Evolutionary conservation across 495 filamentous ascomycete genomes (phyloP).

Genomic region (Achaetomiella virescens): DNA sequence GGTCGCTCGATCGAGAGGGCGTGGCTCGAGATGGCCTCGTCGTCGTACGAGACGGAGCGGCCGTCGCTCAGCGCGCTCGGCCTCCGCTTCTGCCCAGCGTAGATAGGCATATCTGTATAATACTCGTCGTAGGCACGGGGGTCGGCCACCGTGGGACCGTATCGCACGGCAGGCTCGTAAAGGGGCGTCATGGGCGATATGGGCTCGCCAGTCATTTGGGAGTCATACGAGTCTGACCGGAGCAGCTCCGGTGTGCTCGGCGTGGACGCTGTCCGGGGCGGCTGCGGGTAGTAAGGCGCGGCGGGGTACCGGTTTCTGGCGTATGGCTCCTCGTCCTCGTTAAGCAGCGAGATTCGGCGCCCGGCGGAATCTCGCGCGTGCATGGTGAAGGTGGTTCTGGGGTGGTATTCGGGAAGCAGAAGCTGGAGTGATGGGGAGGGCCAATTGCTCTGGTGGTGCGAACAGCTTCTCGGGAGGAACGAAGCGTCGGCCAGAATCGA

Average conservation of each 20-base stretch:
- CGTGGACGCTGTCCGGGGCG: conserved; percentile 31
- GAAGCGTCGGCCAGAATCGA: no score
- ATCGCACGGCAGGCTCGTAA: conserved; percentile 31
- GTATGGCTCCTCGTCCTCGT: conserved; percentile 38
- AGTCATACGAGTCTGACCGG: conserved; percentile 51
- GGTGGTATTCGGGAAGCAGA: no score
- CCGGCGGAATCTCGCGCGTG: conserved; percentile 45
- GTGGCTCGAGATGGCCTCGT: conserved; percentile 18
- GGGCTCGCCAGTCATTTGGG: conserved; percentile 43
- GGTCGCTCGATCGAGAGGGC: conserved; percentile 38
- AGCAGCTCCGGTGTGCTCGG: conserved; percentile 45
- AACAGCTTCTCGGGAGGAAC: no score
- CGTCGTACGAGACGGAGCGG: conserved; percentile 27
- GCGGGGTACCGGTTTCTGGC: conserved; percentile 12
- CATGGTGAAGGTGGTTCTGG: conserved; percentile 30
- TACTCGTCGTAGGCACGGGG: conserved; percentile 36
- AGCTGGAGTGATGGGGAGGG: no score
- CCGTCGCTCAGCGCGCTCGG: conserved; percentile 27
- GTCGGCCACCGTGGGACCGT: conserved; percentile 12
- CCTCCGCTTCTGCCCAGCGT: conserved; percentile 26
- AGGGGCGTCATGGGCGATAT: conserved; percentile 44
- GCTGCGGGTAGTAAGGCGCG: conserved; percentile 2
- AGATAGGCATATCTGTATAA: conserved; percentile 23
- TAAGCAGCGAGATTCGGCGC: conserved; percentile 47
- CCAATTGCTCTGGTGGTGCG: no score